A percentile compares a stretch with the other conserved stretches of the same genome.
Evolutionary conservation across 768 basidiomycete species (phyloP).

Genomic region (Tricholoma furcatifolium): DNA sequence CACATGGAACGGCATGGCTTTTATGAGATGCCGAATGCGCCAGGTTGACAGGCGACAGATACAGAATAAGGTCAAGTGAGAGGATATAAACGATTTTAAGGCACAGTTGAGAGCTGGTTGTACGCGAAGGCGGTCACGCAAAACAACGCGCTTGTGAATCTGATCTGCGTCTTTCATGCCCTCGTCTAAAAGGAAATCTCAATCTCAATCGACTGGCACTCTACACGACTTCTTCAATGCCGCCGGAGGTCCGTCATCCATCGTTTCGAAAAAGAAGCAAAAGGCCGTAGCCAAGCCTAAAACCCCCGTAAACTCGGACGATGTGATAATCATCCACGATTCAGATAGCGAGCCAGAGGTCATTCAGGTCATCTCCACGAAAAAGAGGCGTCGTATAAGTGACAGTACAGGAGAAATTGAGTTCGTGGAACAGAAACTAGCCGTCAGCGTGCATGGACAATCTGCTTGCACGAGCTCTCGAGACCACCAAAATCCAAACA

Average conservation of each 20-base stretch:
- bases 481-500: neutral
- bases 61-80: no score
- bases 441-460: neutral
- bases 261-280: constrained; percentile 3
- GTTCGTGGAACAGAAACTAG: constrained; percentile 24
- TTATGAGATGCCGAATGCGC: no score
- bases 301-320: constrained; percentile 18
- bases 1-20: no score
- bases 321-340: constrained; percentile 65
- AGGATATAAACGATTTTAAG: no score
- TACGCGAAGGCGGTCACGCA: no score
- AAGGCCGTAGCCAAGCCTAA: constrained; percentile 3
- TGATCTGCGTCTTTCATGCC: constrained; percentile 25
- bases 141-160: neutral
- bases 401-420: constrained; percentile 31
- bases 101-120: no score
- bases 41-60: no score
- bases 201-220: constrained; percentile 33
- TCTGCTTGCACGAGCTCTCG: neutral
- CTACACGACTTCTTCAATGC: constrained; percentile 46
- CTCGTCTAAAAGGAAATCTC: constrained; percentile 33
- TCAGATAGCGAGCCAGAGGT: constrained; percentile 34
- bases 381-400: constrained; percentile 21
- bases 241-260: constrained; percentile 11
- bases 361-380: constrained; percentile 7